phyloP scores from a whole-genome alignment of 305 asterid species.

The Solanum hybrid region DNA sequence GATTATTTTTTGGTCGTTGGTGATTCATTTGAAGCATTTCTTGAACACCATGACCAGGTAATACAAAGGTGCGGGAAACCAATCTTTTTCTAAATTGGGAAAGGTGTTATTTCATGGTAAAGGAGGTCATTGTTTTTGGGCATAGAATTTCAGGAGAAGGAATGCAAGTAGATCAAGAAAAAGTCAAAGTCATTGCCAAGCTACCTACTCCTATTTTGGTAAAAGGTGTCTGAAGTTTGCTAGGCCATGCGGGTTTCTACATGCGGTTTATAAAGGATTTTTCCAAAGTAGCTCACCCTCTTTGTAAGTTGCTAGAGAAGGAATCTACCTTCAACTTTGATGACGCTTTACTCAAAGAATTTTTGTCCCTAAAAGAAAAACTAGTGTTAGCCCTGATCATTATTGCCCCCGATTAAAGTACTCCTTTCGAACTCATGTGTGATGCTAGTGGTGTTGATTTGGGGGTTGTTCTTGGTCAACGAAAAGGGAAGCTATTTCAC shows the following conservation, averaged over 20 bases:
- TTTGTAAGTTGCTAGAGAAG: neutral
- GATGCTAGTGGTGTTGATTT: neutral
- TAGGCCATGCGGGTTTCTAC: neutral
- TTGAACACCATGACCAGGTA: neutral
- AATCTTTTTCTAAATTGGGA: neutral
- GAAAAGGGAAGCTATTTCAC: neutral
- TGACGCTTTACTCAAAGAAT: neutral
- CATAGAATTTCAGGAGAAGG: neutral
- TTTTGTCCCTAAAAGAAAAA: neutral
- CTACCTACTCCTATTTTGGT: neutral
- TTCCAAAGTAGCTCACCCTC: neutral
- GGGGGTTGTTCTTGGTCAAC: neutral
- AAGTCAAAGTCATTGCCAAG: neutral
- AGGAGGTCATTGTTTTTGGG: neutral
- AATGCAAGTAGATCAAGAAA: neutral
- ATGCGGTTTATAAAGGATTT: neutral
- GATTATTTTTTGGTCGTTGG: neutral
- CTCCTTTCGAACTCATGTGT: neutral
- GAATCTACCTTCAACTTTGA: neutral
- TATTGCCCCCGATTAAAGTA: neutral
- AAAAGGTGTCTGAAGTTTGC: neutral
- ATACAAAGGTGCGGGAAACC: neutral
- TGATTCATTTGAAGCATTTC: neutral
- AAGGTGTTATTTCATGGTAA: neutral
- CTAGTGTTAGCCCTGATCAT: too few relatives aligned